Conservation (phyloP, 805 yeast species). For the Yamadazyma scolyti region DNA sequence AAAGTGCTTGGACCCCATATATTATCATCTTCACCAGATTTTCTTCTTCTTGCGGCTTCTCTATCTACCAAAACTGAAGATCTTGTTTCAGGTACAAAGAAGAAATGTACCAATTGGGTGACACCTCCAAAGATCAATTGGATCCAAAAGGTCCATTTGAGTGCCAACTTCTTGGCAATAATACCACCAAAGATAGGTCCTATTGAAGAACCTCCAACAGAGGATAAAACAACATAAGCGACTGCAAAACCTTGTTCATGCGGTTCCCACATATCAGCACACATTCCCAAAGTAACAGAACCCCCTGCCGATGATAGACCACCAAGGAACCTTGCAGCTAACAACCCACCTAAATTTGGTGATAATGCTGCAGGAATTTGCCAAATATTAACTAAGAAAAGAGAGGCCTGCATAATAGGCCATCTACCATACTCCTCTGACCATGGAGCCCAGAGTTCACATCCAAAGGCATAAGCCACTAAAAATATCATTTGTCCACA, state of each 20-base stretch:
- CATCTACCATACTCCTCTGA: conserved; percentile 32
- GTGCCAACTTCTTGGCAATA: conserved; percentile 36
- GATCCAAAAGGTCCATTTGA: conserved; percentile 27
- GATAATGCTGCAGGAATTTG: conserved; percentile 28
- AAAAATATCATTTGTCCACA: conserved; percentile 27
- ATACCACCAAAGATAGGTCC: conserved; percentile 27
- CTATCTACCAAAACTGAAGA: conserved; percentile 28
- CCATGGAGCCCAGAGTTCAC: conserved; percentile 36
- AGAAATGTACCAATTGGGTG: conserved; percentile 28
- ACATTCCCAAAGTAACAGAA: conserved; percentile 30
- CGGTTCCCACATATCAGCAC: conserved; percentile 32
- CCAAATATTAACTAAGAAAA: conserved; percentile 29
- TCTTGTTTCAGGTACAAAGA: conserved; percentile 34
- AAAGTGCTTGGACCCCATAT: conserved; percentile 35
- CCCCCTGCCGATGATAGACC: conserved; percentile 33
- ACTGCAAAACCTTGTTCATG: conserved; percentile 29
- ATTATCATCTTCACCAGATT: conserved; percentile 26
- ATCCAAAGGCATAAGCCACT: conserved; percentile 28
- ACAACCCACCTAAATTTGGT: conserved; percentile 23
- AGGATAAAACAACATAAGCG: conserved; percentile 28
- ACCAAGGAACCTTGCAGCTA: conserved; percentile 24
- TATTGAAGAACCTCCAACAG: conserved; percentile 27
- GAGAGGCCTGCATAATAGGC: conserved; percentile 28
- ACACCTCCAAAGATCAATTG: conserved; percentile 34
- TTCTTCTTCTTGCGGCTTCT: conserved; percentile 33